Evolutionary conservation across 257 asterid genomes (phyloP), one percentile per base, ranked within the genome.

Genomic region (Solanum appendiculatum): DNA sequence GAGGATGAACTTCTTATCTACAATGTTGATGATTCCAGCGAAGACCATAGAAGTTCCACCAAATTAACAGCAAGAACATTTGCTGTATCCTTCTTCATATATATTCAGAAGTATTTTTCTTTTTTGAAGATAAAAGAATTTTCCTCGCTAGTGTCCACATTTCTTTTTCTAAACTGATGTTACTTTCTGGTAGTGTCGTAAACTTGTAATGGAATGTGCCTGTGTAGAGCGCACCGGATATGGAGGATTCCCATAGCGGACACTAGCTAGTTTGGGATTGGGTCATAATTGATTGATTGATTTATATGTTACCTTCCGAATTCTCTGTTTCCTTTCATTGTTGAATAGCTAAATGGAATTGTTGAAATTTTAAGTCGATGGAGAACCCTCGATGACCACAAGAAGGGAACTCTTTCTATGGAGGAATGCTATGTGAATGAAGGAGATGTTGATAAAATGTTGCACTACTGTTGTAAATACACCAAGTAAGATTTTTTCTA

Each of bases 81-180:
- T 83, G 91, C 90, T 85, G 99, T 95, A 96, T 96, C 98, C 98
- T 95, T 91, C 58, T 64, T 16, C 20, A 16, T 44, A 70, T 31
- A 16, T 87, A 46, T 42, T 16, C 60, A 70, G 51, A 68, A 75
- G 11, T 74, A 18, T 37, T 64, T 37, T 83, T 31, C 25, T 9
- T 40, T 34, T 58, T 72, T 46, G 78, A 82, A 54, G 51, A 86
- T 27, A 31, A 23, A 58, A 72, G 33, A 29, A 37, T 60, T 80
- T 29, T 48, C 54, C 29, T 31, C 9, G 5, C 40, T 44, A 10
- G 64, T 0, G 33, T 80, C 84, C 27, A 6, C 39, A 0, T 72
- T 39, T 81, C 29, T 81, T 81, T 46, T 81, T 31, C 68, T 48
- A 31, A 46, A 81, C 6, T 29, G 68, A 48, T 81, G 12, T 48